phyloP scores from a whole-genome alignment of 306 rosid species.

The Pyrus communis region DNA sequence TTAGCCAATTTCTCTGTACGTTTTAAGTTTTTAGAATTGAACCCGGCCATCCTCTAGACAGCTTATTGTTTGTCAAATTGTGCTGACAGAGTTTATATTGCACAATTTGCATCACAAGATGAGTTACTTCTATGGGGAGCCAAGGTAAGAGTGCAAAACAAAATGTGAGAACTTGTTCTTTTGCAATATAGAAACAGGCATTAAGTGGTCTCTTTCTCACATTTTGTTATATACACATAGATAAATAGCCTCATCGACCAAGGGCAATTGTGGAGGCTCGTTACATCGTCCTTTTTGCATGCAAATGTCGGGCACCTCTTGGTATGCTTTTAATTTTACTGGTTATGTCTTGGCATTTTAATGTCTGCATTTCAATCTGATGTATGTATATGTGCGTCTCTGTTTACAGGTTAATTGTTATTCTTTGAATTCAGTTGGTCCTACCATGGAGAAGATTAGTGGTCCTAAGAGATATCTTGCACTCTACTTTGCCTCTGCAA shows the following conservation, averaged over 20 bases:
- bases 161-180: background rate
- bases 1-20: background rate
- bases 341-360: background rate
- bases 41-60: background rate
- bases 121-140: constrained; percentile 84
- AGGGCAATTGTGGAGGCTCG: constrained; percentile 90
- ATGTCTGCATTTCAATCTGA: background rate
- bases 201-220: background rate
- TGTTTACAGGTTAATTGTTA: constrained; percentile 67
- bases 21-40: background rate
- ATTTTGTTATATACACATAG: constrained; percentile 23
- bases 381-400: background rate
- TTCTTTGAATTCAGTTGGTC: constrained; percentile 80
- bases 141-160: constrained; percentile 46
- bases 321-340: constrained; percentile 37
- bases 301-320: constrained; percentile 77
- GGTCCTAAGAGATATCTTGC: constrained; percentile 76
- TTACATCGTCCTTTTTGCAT: constrained; percentile 77
- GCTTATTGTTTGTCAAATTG: constrained; percentile 14
- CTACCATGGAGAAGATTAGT: constrained; percentile 68
- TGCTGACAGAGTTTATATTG: constrained; percentile 51
- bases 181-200: background rate
- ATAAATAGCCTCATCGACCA: constrained; percentile 63
- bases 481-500: constrained; percentile 68
- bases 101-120: constrained; percentile 65